Conservation (phyloP, 2,329 filamentous ascomycete species). For the Botrytis squamosa region DNA sequence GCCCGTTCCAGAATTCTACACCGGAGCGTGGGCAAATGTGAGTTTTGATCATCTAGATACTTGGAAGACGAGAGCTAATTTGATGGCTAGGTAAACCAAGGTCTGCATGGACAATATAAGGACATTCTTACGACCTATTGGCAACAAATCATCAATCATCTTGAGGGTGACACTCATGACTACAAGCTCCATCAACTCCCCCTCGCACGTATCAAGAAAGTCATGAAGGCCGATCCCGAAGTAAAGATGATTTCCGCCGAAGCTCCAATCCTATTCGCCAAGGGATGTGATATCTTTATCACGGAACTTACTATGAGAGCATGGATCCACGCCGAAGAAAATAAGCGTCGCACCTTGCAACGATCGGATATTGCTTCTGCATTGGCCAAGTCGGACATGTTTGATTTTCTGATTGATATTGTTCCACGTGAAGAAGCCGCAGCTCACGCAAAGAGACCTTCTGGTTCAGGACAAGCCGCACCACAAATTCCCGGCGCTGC, state of each 20-base stretch:
- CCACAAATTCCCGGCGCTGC: slow-evolving; percentile 49
- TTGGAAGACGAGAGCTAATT: slow-evolving; percentile 30
- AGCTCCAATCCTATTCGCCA: slow-evolving; percentile 95
- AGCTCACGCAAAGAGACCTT: slow-evolving; percentile 75
- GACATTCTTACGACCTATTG: slow-evolving; percentile 98
- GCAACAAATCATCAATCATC: slow-evolving; percentile 96
- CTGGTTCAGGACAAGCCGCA: slow-evolving; percentile 44
- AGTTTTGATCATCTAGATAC: slow-evolving; percentile 38
- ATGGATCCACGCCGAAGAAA: slow-evolving; percentile 99
- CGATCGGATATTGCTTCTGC: slow-evolving; percentile 95
- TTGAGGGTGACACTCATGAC: slow-evolving; percentile 93
- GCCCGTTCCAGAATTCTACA: slow-evolving; percentile 86
- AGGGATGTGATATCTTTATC: slow-evolving; percentile 99
- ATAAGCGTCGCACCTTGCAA: slow-evolving; percentile 93
- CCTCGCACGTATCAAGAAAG: slow-evolving; percentile 98
- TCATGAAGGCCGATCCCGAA: slow-evolving; percentile 99
- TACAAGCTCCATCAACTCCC: slow-evolving; percentile 98
- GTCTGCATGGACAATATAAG: slow-evolving; percentile 85
- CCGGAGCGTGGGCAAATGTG: slow-evolving; percentile 93
- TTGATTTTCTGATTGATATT: slow-evolving; percentile 98
- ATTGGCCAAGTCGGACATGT: slow-evolving; percentile 97
- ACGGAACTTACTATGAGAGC: slow-evolving; percentile 98
- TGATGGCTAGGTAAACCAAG: slow-evolving; percentile 78
- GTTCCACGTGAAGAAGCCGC: slow-evolving; percentile 93
- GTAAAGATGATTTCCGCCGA: slow-evolving; percentile 99